Evolutionary conservation across 306 rosid species (phyloP).

Genomic region (Prunus dulcis): DNA sequence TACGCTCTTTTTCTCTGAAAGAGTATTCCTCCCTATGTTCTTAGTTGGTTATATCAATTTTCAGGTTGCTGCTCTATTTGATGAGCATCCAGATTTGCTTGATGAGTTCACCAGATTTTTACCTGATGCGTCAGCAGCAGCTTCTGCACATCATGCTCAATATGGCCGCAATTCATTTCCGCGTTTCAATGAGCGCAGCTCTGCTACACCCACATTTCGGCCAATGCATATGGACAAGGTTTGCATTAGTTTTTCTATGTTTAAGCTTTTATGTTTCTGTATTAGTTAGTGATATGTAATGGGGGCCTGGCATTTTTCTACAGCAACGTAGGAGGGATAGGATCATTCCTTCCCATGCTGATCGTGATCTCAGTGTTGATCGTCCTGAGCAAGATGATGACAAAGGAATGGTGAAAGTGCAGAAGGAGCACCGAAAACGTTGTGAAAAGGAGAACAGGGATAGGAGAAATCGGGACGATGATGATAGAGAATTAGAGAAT

Average conservation of each 20-base stretch:
- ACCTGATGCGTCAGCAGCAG: constrained; percentile 75
- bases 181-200: constrained; percentile 63
- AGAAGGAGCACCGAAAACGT: constrained; percentile 66
- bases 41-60: constrained; percentile 11
- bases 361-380: constrained; percentile 71
- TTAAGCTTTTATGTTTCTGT: neutral
- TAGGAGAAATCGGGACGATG: constrained; percentile 69
- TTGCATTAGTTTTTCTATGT: neutral
- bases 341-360: constrained; percentile 45
- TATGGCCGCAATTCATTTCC: constrained; percentile 55
- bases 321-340: constrained; percentile 81
- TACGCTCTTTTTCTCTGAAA: neutral
- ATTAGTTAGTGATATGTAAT: constrained; percentile 10
- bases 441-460: constrained; percentile 61
- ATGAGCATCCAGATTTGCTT: constrained; percentile 77
- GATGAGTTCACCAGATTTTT: constrained; percentile 89
- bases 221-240: constrained; percentile 62
- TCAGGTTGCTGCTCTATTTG: constrained; percentile 79
- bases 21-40: constrained; percentile 8
- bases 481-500: constrained; percentile 67
- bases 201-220: constrained; percentile 56
- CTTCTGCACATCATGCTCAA: constrained; percentile 55
- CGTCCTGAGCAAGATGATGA: constrained; percentile 72
- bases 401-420: constrained; percentile 56
- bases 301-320: constrained; percentile 21